These are phyloP conservation scores for Trichoderma brevicompactum DNA, from an alignment of 2,329 filamentous ascomycete genomes.

Conservation along the genomic window DNA sequence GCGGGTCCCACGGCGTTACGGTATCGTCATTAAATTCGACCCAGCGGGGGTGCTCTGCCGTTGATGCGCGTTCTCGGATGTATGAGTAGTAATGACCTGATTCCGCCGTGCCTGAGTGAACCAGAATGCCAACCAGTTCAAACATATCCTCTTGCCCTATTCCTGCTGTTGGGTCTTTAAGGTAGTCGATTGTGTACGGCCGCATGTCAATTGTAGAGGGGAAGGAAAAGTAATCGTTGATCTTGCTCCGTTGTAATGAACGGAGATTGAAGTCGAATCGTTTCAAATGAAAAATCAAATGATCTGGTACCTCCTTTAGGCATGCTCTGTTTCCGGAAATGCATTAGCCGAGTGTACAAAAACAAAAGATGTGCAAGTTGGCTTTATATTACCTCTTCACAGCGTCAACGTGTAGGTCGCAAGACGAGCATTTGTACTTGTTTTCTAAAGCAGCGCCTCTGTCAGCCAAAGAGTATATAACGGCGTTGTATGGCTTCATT, in stretches of 20 bases:
- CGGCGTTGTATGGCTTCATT: neutral
- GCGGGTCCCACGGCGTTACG: conserved; percentile 75
- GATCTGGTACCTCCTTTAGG: conserved; percentile 88
- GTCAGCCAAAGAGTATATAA: neutral
- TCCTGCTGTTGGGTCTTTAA: conserved; percentile 65
- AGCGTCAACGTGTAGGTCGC: conserved; percentile 86
- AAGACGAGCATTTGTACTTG: conserved; percentile 95
- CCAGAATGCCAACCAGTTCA: conserved; percentile 91
- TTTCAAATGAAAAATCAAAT: conserved; percentile 94
- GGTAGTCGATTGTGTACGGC: conserved; percentile 84
- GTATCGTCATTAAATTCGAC: conserved; percentile 93
- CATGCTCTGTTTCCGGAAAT: conserved; percentile 65
- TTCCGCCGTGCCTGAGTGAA: conserved; percentile 90
- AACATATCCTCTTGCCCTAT: conserved; percentile 72
- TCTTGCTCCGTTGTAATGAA: conserved; percentile 82
- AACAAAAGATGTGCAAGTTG: neutral
- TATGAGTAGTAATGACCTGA: conserved; percentile 98
- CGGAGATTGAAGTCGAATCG: conserved; percentile 81
- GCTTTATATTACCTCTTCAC: conserved; percentile 69
- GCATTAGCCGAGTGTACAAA: conserved; percentile 29
- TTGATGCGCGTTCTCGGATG: conserved; percentile 75
- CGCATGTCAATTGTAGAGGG: conserved; percentile 82
- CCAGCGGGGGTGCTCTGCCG: conserved; percentile 63
- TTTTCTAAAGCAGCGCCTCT: conserved; percentile 66
- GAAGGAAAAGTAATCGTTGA: conserved; percentile 94